Percentiles rank a stretch among this genome's conserved stretches.
These are phyloP conservation scores for Pyrus communis DNA, from an alignment of 306 rosid genomes.

Conservation along the genomic window DNA sequence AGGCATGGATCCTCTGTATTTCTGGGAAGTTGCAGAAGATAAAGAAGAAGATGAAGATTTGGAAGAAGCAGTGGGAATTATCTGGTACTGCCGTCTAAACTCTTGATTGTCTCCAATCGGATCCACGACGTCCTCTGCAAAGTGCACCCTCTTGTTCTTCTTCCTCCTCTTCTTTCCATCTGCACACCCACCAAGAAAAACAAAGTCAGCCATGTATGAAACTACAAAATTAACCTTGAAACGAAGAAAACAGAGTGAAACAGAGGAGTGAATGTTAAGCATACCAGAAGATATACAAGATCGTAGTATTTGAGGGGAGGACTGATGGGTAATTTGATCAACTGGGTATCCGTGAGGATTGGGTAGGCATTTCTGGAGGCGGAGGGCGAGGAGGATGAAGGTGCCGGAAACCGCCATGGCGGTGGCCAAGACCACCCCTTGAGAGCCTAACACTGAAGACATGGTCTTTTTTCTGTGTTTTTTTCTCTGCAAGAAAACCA, in stretches of 20 bases:
- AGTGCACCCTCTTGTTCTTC: conserved; percentile 65
- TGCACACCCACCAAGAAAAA: conserved; percentile 14
- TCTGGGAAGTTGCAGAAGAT: conserved; percentile 8
- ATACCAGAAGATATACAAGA: conserved; percentile 80
- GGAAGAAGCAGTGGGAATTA: conserved; percentile 1
- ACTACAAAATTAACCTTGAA: neutral
- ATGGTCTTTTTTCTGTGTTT: conserved; percentile 8
- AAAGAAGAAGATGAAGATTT: neutral
- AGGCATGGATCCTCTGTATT: conserved; percentile 54
- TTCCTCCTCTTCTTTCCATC: conserved; percentile 44
- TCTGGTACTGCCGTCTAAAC: conserved; percentile 40
- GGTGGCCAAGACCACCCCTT: conserved; percentile 82
- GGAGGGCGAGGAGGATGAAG: conserved; percentile 72
- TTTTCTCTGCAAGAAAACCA: neutral
- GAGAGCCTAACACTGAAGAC: conserved; percentile 59
- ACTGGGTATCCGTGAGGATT: conserved; percentile 26
- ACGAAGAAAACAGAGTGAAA: neutral
- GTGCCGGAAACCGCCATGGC: conserved; percentile 99
- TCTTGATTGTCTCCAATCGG: conserved; percentile 54
- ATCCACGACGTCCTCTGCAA: conserved; percentile 76
- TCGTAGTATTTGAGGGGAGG: conserved; percentile 48
- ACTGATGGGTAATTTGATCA: conserved; percentile 9
- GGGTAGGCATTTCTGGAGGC: conserved; percentile 51
- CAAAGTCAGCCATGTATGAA: neutral
- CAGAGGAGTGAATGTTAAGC: neutral